phyloP scores from a whole-genome alignment of 305 asterid genomes.

The Solanum aculeatissimum region DNA sequence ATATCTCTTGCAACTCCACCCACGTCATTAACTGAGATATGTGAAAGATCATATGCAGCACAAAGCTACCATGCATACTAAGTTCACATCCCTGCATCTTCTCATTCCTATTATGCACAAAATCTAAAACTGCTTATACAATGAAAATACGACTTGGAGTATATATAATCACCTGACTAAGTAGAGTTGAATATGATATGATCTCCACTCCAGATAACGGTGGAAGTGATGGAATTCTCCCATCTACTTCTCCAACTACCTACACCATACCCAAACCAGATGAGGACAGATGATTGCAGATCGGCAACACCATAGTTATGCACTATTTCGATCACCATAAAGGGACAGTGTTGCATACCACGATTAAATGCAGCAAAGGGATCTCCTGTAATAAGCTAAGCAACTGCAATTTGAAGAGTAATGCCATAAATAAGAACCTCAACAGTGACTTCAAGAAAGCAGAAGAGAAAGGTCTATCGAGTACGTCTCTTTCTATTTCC shows the following conservation, averaged over 20 bases:
- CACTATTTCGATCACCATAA: not conserved
- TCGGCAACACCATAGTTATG: not conserved
- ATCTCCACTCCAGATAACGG: conserved; percentile 48
- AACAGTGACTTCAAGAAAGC: not conserved
- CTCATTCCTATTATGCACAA: not conserved
- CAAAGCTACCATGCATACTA: not conserved
- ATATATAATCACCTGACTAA: conserved; percentile 37
- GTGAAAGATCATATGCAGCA: not conserved
- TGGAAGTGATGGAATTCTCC: conserved; percentile 77
- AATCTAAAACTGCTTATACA: not conserved
- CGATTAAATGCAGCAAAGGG: conserved; percentile 59
- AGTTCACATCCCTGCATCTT: not conserved
- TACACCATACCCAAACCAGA: conserved; percentile 12
- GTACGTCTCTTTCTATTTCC: not conserved
- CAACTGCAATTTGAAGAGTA: conserved; percentile 39
- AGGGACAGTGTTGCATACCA: conserved; percentile 39
- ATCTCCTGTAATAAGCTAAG: conserved; percentile 72
- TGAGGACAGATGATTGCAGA: not conserved
- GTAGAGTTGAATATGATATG: conserved; percentile 58
- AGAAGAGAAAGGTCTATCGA: not conserved
- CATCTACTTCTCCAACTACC: conserved; percentile 90
- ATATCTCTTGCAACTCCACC: not conserved
- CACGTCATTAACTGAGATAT: not conserved
- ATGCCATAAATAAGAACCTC: not conserved
- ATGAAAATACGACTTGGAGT: not conserved